A percentile compares a stretch with the other conserved stretches of the same genome.
phyloP scores from a whole-genome alignment of 345 rosid species.

The Cardamine resedifolia region DNA sequence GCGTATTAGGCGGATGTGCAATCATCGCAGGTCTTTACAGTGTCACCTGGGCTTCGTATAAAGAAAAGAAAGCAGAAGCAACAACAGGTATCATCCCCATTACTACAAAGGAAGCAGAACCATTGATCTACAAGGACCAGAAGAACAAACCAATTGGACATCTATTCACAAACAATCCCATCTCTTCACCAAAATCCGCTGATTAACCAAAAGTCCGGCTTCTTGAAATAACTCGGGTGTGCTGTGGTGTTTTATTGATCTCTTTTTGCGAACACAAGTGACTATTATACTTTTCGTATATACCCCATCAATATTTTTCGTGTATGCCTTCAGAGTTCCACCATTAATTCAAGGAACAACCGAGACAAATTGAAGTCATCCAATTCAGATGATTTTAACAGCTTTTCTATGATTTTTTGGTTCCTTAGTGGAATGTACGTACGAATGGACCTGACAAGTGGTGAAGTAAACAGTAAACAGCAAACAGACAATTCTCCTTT shows the following conservation, averaged over 20 bases:
- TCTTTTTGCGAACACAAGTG: background rate
- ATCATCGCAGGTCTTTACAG: slow-evolving; percentile 78
- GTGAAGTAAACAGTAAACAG: background rate
- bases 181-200: slow-evolving; percentile 40
- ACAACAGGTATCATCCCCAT: slow-evolving; percentile 23
- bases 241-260: slow-evolving; percentile 7
- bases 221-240: background rate
- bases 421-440: slow-evolving; percentile 14
- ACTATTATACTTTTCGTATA: background rate
- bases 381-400: background rate
- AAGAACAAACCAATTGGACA: slow-evolving; percentile 47
- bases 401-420: background rate
- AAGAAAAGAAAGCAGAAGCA: slow-evolving; percentile 51
- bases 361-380: background rate
- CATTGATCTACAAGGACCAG: slow-evolving; percentile 56
- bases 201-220: slow-evolving; percentile 29
- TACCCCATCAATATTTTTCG: background rate
- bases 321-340: background rate
- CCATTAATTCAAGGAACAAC: background rate
- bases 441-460: slow-evolving; percentile 9
- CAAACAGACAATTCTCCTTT: background rate
- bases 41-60: slow-evolving; percentile 90
- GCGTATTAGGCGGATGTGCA: slow-evolving; percentile 76
- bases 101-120: slow-evolving; percentile 51
- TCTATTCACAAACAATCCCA: slow-evolving; percentile 40